These are phyloP conservation scores for Neurospora sp. DNA, from an alignment of 495 filamentous ascomycete genomes.

Conservation along the genomic window DNA sequence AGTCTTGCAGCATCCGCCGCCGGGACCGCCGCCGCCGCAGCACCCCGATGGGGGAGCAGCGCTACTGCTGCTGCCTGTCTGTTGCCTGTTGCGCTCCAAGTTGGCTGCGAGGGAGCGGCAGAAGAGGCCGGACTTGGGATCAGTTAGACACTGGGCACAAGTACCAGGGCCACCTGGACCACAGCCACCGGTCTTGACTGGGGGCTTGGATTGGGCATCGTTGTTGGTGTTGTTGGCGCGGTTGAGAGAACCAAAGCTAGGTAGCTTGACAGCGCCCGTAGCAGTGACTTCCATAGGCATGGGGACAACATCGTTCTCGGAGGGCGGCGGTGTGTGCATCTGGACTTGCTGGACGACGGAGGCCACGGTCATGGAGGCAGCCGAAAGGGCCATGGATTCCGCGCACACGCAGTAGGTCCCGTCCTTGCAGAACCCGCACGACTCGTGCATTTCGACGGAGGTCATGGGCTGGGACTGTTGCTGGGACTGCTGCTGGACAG, in stretches of 20 bases:
- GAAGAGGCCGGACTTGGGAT: slow-evolving; percentile 74
- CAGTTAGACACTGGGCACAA: slow-evolving; percentile 66
- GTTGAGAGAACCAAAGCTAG: slow-evolving; percentile 23
- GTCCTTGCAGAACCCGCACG: slow-evolving; percentile 82
- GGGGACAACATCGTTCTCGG: slow-evolving; percentile 49
- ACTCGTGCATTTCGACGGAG: slow-evolving; percentile 38
- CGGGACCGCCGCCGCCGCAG: slow-evolving; percentile 40
- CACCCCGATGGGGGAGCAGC: slow-evolving; percentile 9
- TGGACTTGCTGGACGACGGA: slow-evolving; percentile 37
- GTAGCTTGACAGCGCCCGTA: slow-evolving; percentile 39
- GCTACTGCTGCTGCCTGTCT: slow-evolving; percentile 26
- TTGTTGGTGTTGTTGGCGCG: too few relatives aligned
- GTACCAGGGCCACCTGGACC: slow-evolving; percentile 68
- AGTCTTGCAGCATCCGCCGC: slow-evolving; percentile 33
- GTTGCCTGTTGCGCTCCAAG: slow-evolving; percentile 29
- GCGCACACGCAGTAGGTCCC: slow-evolving; percentile 79
- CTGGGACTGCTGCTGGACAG: neutral
- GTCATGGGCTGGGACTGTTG: slow-evolving; percentile 19
- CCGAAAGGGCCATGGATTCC: slow-evolving; percentile 40
- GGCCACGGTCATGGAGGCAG: slow-evolving; percentile 27
- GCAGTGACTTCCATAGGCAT: slow-evolving; percentile 39
- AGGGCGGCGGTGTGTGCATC: slow-evolving; percentile 59
- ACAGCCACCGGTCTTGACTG: slow-evolving; percentile 22
- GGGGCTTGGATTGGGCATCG: too few relatives aligned
- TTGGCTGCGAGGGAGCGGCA: slow-evolving; percentile 73